Evolutionary conservation across 164 flowering plant genomes (phyloP), one percentile per base, ranked within the genome.

Genomic region (Vitis amurensis): DNA sequence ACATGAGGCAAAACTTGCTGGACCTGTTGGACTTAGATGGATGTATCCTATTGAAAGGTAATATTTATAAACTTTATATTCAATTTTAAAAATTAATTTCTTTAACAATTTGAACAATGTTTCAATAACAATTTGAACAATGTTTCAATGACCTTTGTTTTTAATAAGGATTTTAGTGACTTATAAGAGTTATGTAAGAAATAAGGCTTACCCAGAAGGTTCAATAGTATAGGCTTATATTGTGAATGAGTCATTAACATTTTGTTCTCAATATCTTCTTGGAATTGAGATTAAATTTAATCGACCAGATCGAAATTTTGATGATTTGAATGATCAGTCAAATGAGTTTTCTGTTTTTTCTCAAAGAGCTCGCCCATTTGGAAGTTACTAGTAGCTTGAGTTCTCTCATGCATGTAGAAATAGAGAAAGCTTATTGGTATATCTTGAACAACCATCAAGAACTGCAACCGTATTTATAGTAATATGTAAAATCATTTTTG

Each of bases 171-270:
- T 23, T 23, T 23, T 23, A 23, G 27, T 0, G 2, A 30, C 63
- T 3, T 59, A 30, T 12, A 59, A 59, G 47, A 9, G 9, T 0
- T 59, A 59, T 30, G 16, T 59, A 0, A 59, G 12, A 30, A 59
- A 59, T 59, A 59, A 30, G 30, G 63, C 63, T 27, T 47, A n/a
- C 9, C 63, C 1, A 11, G 47, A 59, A 59, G 63, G 63, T 59
- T 59, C 63, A 59, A 59, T 59, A 10, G 63, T 3, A 8, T 48
- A 59, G n/a, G 63, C 44, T 8, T 59, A 59, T 47, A 59, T 59
- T 59, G 44, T 59, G 15, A 59, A 30, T 8, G 63, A 59, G 30
- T 27, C 63, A 3, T 59, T 59, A n/a, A 59, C 48, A 9, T 59
- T 23, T 23, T 23, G 27, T 23, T 23, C 27, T 23, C 27, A 23